These are phyloP conservation scores for Berkeleyomyces rouxiae DNA, from an alignment of 2,329 filamentous ascomycete genomes.

Conservation along the genomic window DNA sequence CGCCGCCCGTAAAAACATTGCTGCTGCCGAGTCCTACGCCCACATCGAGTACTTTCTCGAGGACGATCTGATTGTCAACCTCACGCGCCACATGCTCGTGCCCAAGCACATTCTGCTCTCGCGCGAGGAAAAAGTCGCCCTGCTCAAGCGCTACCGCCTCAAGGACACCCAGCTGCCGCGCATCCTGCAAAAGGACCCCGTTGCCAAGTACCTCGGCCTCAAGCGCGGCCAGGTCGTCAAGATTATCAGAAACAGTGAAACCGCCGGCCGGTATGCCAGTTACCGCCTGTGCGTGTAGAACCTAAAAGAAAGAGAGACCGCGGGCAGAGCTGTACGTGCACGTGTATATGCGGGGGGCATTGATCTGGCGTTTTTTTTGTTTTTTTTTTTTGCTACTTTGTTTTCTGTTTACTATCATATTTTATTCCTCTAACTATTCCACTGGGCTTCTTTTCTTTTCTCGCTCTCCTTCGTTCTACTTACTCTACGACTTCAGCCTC, in stretches of 20 bases:
- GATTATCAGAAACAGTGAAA: conserved; percentile 92
- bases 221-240: conserved; percentile 91
- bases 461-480: not conserved
- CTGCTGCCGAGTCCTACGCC: conserved; percentile 55
- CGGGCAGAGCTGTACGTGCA: not conserved
- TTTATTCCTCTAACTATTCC: not conserved
- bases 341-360: conserved; percentile 2
- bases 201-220: conserved; percentile 80
- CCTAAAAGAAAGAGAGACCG: not conserved
- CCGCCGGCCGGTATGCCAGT: conserved; percentile 88
- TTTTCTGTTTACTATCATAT: conserved; percentile 2
- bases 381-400: conserved; percentile 2
- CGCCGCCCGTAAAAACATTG: conserved; percentile 74
- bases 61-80: conserved; percentile 91
- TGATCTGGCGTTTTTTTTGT: conserved; percentile 11
- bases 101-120: conserved; percentile 85
- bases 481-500: too few relatives aligned
- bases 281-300: conserved; percentile 54
- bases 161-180: conserved; percentile 95
- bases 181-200: conserved; percentile 80
- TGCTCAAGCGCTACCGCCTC: conserved; percentile 78
- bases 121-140: conserved; percentile 68
- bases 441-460: not conserved
- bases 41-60: conserved; percentile 92
- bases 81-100: conserved; percentile 92